Evolutionary conservation across 306 rosid genomes (phyloP).

Genomic region (Ochetophila trinervis): DNA sequence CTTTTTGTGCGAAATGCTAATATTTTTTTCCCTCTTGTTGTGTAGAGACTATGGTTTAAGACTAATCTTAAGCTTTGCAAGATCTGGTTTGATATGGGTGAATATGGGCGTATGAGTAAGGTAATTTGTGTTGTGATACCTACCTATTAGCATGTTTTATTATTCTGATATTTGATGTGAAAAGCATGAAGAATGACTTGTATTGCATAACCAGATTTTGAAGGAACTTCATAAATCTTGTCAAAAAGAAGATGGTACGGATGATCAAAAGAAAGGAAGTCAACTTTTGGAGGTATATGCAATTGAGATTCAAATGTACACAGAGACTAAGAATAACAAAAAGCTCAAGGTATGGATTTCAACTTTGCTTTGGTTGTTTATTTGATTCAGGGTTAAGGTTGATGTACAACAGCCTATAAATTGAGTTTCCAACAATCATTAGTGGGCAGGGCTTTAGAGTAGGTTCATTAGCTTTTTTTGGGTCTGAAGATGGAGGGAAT

Average conservation of each 20-base stretch:
- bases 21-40: slow-evolving; percentile 3
- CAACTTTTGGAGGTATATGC: slow-evolving; percentile 96
- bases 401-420: too few species aligned
- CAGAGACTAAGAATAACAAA: slow-evolving; percentile 96
- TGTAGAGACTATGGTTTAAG: slow-evolving; percentile 97
- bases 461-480: neutral
- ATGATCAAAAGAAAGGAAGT: slow-evolving; percentile 98
- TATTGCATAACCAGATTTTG: slow-evolving; percentile 55
- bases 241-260: slow-evolving; percentile 94
- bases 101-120: slow-evolving; percentile 98
- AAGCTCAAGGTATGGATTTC: slow-evolving; percentile 75
- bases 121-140: slow-evolving; percentile 29
- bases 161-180: neutral
- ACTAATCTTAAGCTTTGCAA: slow-evolving; percentile 98
- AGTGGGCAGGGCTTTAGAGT: neutral
- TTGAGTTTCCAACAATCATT: neutral
- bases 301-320: slow-evolving; percentile 95
- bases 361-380: neutral
- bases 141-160: neutral
- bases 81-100: slow-evolving; percentile 97
- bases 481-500: neutral
- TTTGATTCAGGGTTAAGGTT: neutral
- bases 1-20: neutral
- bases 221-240: slow-evolving; percentile 94
- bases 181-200: slow-evolving; percentile 11